Conservation (phyloP, 306 rosid species). For the Astragalus membranaceus region DNA sequence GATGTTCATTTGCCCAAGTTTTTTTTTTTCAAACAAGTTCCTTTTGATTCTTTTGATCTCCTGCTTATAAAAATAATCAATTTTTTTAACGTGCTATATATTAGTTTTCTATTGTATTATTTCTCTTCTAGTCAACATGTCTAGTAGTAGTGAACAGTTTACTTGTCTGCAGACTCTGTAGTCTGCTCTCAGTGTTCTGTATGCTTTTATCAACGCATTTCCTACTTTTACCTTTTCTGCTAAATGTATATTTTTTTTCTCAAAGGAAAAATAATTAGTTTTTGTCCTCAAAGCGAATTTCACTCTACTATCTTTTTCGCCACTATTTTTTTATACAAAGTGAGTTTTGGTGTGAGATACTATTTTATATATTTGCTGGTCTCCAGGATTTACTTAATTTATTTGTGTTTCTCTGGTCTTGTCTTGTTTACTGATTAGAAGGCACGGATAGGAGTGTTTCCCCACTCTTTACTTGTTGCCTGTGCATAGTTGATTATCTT, state of each 20-base stretch:
- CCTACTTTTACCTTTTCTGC: background rate
- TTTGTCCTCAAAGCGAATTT: background rate
- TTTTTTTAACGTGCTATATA: background rate
- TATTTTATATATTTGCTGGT: background rate
- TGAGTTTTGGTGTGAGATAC: background rate
- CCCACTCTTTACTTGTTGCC: constrained; percentile 13
- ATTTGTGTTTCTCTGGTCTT: background rate
- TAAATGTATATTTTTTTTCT: background rate
- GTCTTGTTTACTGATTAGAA: constrained; percentile 21
- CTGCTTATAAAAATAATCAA: background rate
- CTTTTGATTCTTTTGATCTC: background rate
- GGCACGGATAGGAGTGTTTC: constrained; percentile 24
- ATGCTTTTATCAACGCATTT: background rate
- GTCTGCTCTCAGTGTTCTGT: background rate
- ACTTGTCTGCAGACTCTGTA: background rate
- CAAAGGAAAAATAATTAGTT: background rate
- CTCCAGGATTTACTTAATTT: background rate
- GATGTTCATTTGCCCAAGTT: background rate
- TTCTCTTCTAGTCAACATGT: constrained; percentile 5
- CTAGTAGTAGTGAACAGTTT: background rate
- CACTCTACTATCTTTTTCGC: background rate
- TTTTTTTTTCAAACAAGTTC: background rate
- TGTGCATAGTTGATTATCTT: constrained; percentile 30
- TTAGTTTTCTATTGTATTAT: constrained; percentile 1
- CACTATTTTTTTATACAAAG: background rate